These are phyloP conservation scores for Pestalotiopsis sp. DNA, from an alignment of 2,329 filamentous ascomycete species.

Conservation along the genomic window DNA sequence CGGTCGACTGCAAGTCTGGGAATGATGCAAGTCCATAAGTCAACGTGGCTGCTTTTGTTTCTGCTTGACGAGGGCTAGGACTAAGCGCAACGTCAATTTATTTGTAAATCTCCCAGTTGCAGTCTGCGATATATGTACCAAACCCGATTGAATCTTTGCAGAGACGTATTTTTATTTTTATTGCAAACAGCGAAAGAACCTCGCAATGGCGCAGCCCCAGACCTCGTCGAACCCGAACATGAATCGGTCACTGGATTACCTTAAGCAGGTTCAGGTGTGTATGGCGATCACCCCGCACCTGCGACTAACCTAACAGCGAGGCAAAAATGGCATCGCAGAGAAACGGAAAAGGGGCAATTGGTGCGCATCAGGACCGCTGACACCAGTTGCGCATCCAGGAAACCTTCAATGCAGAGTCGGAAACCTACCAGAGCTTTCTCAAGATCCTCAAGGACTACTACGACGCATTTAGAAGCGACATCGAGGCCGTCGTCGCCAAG, in stretches of 20 bases:
- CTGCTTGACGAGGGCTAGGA: not conserved
- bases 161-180: not conserved
- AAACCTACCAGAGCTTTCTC: slow-evolving; percentile 10
- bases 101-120: not conserved
- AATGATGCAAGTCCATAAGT: slow-evolving; percentile 1
- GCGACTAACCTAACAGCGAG: not conserved
- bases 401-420: slow-evolving; percentile 3
- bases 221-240: slow-evolving; percentile 4
- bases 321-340: not conserved
- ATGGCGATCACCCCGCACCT: not conserved
- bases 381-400: not conserved
- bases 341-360: not conserved
- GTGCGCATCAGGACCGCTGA: not conserved
- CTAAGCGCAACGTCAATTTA: not conserved
- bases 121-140: not conserved
- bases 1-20: not conserved
- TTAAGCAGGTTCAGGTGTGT: slow-evolving; percentile 12
- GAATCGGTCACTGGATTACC: slow-evolving; percentile 9
- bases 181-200: not conserved
- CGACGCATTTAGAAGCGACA: slow-evolving; percentile 10
- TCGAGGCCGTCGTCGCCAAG: slow-evolving; percentile 12
- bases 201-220: slow-evolving; percentile 4
- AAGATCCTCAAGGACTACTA: slow-evolving; percentile 8
- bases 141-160: no score
- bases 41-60: slow-evolving; percentile 5